These are phyloP conservation scores for Sesbania bispinosa DNA, from an alignment of 306 rosid species.

Conservation along the genomic window DNA sequence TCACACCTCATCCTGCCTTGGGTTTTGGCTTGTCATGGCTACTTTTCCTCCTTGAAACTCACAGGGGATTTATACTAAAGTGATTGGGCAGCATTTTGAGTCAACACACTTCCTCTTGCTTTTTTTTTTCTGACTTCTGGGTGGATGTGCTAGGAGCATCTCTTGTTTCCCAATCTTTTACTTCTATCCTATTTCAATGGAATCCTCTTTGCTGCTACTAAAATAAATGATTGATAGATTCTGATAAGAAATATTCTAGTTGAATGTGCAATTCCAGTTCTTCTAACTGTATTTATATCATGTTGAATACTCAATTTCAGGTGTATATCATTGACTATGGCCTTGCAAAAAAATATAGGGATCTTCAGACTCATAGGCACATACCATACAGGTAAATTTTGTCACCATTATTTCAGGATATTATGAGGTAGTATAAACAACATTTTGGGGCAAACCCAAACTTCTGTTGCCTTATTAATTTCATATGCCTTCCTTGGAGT, in stretches of 20 bases:
- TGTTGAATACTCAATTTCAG: conserved; percentile 44
- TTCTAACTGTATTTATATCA: conserved; percentile 8
- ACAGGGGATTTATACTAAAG: neutral
- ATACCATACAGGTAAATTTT: conserved; percentile 84
- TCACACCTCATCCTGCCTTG: neutral
- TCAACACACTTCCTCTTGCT: neutral
- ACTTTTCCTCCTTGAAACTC: conserved; percentile 8
- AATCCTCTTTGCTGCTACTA: neutral
- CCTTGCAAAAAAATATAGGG: conserved; percentile 95
- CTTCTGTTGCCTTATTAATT: neutral
- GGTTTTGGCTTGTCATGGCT: conserved; percentile 7
- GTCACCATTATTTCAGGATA: conserved; percentile 7
- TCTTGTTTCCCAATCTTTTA: neutral
- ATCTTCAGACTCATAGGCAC: conserved; percentile 96
- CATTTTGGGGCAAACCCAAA: neutral
- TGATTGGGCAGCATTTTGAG: conserved; percentile 12
- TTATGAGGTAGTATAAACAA: neutral
- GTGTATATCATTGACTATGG: conserved; percentile 92
- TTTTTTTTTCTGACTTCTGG: neutral
- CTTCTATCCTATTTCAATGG: neutral
- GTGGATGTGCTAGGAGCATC: conserved; percentile 16
- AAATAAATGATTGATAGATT: conserved; percentile 1
- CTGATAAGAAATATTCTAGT: neutral
- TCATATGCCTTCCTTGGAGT: neutral
- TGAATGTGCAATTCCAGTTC: neutral